Evolutionary conservation across 495 filamentous ascomycete genomes (phyloP).

Genomic region (Cryomyces minteri): DNA sequence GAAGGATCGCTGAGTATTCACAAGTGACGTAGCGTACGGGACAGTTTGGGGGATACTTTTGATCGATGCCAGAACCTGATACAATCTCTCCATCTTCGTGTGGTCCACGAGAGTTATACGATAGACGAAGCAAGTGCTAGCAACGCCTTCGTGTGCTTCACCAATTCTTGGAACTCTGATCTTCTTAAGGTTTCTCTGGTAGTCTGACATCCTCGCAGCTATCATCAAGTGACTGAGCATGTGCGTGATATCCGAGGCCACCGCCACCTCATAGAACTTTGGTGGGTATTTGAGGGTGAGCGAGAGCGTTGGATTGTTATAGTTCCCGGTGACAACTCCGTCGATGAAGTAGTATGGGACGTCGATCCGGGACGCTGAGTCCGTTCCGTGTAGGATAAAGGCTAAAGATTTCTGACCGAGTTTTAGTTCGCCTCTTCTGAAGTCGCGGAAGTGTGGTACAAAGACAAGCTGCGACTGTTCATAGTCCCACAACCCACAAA

Average conservation of each 20-base stretch:
- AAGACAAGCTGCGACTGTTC: conserved; percentile 3
- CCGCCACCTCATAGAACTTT: conserved; percentile 6
- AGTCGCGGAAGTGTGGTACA: conserved; percentile 2
- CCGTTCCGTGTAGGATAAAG: conserved; percentile 2
- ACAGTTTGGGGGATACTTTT: conserved; percentile 9
- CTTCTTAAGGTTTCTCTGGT: not conserved
- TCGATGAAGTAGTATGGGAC: conserved; percentile 10
- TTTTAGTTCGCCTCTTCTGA: conserved; percentile 3
- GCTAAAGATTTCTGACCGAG: conserved; percentile 7
- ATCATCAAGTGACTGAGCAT: not conserved
- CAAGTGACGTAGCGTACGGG: not conserved
- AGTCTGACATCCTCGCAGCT: not conserved
- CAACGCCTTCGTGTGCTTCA: conserved; percentile 6
- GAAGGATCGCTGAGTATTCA: not conserved
- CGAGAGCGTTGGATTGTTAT: conserved; percentile 5
- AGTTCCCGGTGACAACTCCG: conserved; percentile 5
- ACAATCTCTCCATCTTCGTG: not conserved
- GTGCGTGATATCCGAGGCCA: not conserved
- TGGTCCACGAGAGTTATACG: conserved; percentile 5
- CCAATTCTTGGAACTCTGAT: conserved; percentile 9
- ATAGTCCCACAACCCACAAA: conserved; percentile 10
- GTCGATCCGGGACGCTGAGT: conserved; percentile 3
- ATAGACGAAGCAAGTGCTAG: conserved; percentile 13
- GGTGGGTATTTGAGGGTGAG: conserved; percentile 6
- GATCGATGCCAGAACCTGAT: conserved; percentile 5